Conservation (phyloP, 2,329 filamentous ascomycete genomes). For the Monosporascus sp. region DNA sequence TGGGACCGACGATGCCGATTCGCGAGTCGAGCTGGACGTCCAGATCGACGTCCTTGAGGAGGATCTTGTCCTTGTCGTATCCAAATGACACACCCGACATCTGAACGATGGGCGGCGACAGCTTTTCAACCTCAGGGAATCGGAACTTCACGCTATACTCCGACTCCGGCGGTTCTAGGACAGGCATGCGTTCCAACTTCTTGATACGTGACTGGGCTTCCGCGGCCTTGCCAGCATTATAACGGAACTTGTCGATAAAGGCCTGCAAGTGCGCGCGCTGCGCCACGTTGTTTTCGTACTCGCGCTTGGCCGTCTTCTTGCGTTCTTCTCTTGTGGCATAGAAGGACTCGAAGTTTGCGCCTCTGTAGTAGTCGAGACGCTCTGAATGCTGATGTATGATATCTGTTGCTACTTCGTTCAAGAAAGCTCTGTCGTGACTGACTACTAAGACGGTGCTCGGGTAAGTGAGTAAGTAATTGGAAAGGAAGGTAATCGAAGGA, state of each 20-base stretch:
- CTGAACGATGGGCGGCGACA: constrained; percentile 95
- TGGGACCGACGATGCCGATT: constrained; percentile 98
- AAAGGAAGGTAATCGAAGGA: constrained; percentile 97
- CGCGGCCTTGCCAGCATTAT: constrained; percentile 97
- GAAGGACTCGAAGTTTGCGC: constrained; percentile 94
- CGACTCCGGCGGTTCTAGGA: constrained; percentile 82
- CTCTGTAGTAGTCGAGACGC: constrained; percentile 95
- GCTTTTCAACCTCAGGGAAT: constrained; percentile 95
- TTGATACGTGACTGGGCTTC: constrained; percentile 99
- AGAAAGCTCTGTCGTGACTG: constrained; percentile 96
- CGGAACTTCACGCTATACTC: constrained; percentile 96
- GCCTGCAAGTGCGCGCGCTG: constrained; percentile 89
- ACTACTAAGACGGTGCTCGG: constrained; percentile 94
- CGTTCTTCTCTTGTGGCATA: constrained; percentile 97
- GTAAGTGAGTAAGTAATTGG: constrained; percentile 89
- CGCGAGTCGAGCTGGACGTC: constrained; percentile 97
- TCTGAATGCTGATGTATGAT: constrained; percentile 98
- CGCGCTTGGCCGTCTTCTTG: constrained; percentile 90
- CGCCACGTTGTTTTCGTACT: constrained; percentile 98
- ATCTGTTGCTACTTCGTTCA: constrained; percentile 98
- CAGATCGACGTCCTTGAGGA: constrained; percentile 83
- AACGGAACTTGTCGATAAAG: constrained; percentile 99
- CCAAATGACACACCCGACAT: constrained; percentile 92
- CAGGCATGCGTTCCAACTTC: constrained; percentile 95
- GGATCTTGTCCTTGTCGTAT: constrained; percentile 71